These are phyloP conservation scores for Penicillium sp. DNA, from an alignment of 2,329 filamentous ascomycete genomes.

Conservation along the genomic window DNA sequence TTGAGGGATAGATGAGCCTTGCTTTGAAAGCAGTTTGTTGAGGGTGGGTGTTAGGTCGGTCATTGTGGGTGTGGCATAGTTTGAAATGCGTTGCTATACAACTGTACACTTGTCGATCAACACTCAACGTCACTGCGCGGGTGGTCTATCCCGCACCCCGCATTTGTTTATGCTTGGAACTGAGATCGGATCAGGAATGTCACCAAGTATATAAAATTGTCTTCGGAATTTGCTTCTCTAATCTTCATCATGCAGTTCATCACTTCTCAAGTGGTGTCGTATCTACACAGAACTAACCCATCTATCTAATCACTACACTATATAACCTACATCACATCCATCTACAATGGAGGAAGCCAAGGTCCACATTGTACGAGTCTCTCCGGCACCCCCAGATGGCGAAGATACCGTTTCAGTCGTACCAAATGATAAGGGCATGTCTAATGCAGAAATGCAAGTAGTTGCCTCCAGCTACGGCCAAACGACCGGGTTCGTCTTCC, in stretches of 20 bases:
- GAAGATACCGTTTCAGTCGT: not conserved
- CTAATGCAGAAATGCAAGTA: not conserved
- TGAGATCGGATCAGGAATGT: not conserved
- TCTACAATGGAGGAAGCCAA: conserved; percentile 9
- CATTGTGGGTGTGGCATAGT: conserved; percentile 29
- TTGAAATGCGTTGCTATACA: conserved; percentile 4
- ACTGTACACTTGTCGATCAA: conserved; percentile 11
- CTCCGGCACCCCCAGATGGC: not conserved
- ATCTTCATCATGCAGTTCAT: not conserved
- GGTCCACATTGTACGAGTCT: not conserved
- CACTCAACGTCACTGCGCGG: conserved; percentile 13
- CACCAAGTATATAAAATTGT: not conserved
- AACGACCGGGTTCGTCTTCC: not conserved
- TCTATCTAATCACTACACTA: not conserved
- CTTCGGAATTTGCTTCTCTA: not conserved
- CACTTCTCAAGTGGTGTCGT: not conserved
- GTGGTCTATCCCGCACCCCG: conserved; percentile 9
- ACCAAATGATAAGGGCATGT: not conserved
- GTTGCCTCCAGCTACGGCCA: not conserved
- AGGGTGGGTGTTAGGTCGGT: conserved; percentile 43
- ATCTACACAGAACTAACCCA: not conserved
- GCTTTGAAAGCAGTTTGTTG: conserved; percentile 35
- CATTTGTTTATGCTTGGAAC: not conserved
- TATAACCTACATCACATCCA: not conserved
- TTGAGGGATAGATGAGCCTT: conserved; percentile 31